Conservation (phyloP, 495 filamentous ascomycete species). For the Penicillium macrosclerotiorum region DNA sequence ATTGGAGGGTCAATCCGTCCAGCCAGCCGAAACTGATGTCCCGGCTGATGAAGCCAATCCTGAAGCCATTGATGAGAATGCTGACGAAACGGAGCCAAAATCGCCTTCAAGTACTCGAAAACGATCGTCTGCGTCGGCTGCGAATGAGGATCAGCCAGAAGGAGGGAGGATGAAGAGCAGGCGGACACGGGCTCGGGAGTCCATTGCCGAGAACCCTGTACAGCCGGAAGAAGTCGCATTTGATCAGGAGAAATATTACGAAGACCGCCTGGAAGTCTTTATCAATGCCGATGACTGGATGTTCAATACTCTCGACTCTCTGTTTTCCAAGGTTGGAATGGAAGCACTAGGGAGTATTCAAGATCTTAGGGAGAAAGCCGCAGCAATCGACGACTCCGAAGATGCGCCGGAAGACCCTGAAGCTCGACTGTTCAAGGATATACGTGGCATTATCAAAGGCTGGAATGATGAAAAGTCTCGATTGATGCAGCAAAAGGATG, state of each 20-base stretch:
- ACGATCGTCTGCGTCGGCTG: conserved; percentile 49
- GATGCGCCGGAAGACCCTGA: conserved; percentile 19
- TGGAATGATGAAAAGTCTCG: conserved; percentile 63
- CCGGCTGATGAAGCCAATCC: conserved; percentile 22
- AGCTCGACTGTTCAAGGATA: conserved; percentile 45
- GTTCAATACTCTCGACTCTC: conserved; percentile 64
- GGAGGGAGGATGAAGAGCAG: conserved; percentile 75
- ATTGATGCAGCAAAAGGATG: conserved; percentile 54
- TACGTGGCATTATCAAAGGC: conserved; percentile 49
- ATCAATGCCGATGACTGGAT: conserved; percentile 72
- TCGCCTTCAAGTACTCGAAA: conserved; percentile 38
- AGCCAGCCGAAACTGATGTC: conserved; percentile 17
- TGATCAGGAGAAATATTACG: conserved; percentile 68
- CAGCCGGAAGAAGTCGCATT: conserved; percentile 53
- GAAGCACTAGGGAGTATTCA: conserved; percentile 46
- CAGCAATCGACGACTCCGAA: conserved; percentile 16
- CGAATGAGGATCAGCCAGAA: conserved; percentile 50
- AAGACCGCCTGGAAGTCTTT: conserved; percentile 66
- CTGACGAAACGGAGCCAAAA: conserved; percentile 32
- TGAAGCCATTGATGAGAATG: conserved; percentile 25
- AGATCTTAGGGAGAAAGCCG: conserved; percentile 33
- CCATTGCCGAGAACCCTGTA: conserved; percentile 52
- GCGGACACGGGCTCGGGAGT: conserved; percentile 75
- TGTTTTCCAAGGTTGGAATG: conserved; percentile 67
- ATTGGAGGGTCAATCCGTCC: conserved; percentile 32